Evolutionary conservation across 768 basidiomycete genomes (phyloP).

Genomic region (Boletus sp.): DNA sequence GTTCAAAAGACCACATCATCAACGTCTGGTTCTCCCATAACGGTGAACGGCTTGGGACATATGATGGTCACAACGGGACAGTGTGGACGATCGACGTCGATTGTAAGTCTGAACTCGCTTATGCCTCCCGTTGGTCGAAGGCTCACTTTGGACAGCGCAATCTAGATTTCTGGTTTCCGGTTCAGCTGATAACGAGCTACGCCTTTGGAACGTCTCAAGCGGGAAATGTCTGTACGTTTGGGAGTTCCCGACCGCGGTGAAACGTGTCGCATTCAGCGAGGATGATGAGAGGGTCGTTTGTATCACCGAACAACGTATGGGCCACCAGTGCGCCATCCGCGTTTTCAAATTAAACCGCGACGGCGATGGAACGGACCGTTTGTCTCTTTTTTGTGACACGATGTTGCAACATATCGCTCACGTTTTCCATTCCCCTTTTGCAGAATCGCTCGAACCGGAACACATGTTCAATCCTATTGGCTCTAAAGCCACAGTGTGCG

Average conservation of each 20-base stretch:
- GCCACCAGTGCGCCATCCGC: constrained; percentile 84
- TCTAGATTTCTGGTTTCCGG: constrained; percentile 87
- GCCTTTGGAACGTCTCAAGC: constrained; percentile 84
- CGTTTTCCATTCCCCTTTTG: constrained; percentile 1
- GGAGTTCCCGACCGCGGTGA: constrained; percentile 99
- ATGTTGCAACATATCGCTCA: neutral
- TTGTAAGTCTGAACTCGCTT: constrained; percentile 52
- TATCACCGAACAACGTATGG: constrained; percentile 98
- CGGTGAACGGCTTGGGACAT: constrained; percentile 95
- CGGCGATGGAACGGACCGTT: constrained; percentile 79
- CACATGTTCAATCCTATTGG: constrained; percentile 86
- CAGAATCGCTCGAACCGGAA: constrained; percentile 75
- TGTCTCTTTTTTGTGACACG: constrained; percentile 27
- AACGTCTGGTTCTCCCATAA: constrained; percentile 98
- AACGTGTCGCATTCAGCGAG: constrained; percentile 90
- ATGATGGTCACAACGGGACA: constrained; percentile 92
- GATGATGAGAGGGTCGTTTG: constrained; percentile 82
- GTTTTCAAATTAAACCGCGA: constrained; percentile 86
- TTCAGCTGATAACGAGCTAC: constrained; percentile 90
- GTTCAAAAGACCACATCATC: constrained; percentile 92
- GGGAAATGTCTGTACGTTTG: constrained; percentile 93
- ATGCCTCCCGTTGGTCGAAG: neutral
- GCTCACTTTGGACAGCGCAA: constrained; percentile 51
- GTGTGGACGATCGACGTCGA: constrained; percentile 98
- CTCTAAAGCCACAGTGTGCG: constrained; percentile 95